Base-by-base conservation (phyloP, 73 alveolate species). In the Paraurostyla sp. region DNA sequence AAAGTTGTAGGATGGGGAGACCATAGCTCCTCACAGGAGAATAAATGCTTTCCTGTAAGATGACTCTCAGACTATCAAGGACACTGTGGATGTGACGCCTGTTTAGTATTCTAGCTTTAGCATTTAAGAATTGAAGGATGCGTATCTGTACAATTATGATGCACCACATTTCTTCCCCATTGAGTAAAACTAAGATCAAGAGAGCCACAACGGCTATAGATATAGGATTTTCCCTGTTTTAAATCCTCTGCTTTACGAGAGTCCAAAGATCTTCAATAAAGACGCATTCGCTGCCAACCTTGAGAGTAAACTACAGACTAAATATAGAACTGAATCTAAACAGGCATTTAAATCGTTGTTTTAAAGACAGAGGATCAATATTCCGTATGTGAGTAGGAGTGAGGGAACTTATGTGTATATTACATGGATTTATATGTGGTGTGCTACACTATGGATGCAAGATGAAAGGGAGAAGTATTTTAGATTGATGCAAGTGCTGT, bases 381-480 rank as follows among this genome's bases (percentile, higher is more conserved):
- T 73, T 9, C 86, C 86, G 18, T 22, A 48, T 4, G 71, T 73
- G 6, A 65, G 82, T 35, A 73, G 71, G 49, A 45, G 4, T 7
- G 86, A 73, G 29, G 86, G 86, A 9, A 73, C 86, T 6, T 73
- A 73, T 73, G 71, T 73, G 7, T 50, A 48, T 20, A 43, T 73
- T 27, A 48, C 86, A n/a, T 73, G 86, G 86, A 48, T 73, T n/a
- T 73, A 73, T 45, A 46, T 73, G 86, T 73, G 86, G 86, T 73
- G 86, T 27, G 86, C 71, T n/a, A 73, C 86, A 13, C 50, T 73
- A 0, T 73, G 86, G 86, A 48, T 48, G 65, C 71, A 73, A 43
- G 86, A 73, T 73, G 86, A 73, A 0, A 2, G 86, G 6, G 86
- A 73, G 51, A 52, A 54, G 59, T 25, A 51, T 16, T 78, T 40